Evolutionary conservation across 2,329 filamentous ascomycete species (phyloP).

Genomic region (Penicillium griseofulvum): DNA sequence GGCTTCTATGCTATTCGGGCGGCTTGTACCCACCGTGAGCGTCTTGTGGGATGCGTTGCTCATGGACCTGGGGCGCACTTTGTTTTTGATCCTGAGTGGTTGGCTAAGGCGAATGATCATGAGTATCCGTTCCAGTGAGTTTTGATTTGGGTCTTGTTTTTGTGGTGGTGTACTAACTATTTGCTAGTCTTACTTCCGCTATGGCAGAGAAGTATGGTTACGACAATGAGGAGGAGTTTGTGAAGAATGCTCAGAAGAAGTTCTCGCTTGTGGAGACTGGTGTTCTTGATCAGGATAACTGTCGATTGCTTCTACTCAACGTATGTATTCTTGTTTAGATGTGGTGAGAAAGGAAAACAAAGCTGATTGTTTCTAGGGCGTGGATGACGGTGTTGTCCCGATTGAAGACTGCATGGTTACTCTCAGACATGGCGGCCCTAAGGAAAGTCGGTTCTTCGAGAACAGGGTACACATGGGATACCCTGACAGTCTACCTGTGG

Average conservation of each 20-base stretch:
- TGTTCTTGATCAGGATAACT: slow-evolving; percentile 56
- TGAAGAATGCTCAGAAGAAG: slow-evolving; percentile 55
- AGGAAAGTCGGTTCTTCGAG: slow-evolving; percentile 63
- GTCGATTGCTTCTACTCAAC: slow-evolving; percentile 60
- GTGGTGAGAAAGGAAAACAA: not conserved
- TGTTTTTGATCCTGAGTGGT: slow-evolving; percentile 60
- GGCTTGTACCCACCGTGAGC: slow-evolving; percentile 63
- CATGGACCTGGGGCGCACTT: slow-evolving; percentile 64
- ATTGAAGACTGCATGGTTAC: slow-evolving; percentile 66
- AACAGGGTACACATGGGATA: slow-evolving; percentile 67
- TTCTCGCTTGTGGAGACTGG: slow-evolving; percentile 63
- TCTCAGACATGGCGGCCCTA: slow-evolving; percentile 63
- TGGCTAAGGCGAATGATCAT: slow-evolving; percentile 61
- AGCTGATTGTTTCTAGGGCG: slow-evolving; percentile 47
- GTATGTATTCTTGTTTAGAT: slow-evolving; percentile 35
- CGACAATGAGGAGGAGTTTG: slow-evolving; percentile 54
- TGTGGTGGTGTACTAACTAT: not conserved
- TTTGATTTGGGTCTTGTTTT: not conserved
- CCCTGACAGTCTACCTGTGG: slow-evolving; percentile 46
- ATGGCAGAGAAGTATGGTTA: slow-evolving; percentile 65
- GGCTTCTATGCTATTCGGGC: slow-evolving; percentile 67
- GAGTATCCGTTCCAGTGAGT: slow-evolving; percentile 62
- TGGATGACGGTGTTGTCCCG: slow-evolving; percentile 63
- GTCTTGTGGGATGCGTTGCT: slow-evolving; percentile 57
- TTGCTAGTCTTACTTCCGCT: slow-evolving; percentile 50